Evolutionary conservation across 2,329 filamentous ascomycete species (phyloP), one percentile per base, ranked within the genome.

Genomic region (Apiospora aurea): DNA sequence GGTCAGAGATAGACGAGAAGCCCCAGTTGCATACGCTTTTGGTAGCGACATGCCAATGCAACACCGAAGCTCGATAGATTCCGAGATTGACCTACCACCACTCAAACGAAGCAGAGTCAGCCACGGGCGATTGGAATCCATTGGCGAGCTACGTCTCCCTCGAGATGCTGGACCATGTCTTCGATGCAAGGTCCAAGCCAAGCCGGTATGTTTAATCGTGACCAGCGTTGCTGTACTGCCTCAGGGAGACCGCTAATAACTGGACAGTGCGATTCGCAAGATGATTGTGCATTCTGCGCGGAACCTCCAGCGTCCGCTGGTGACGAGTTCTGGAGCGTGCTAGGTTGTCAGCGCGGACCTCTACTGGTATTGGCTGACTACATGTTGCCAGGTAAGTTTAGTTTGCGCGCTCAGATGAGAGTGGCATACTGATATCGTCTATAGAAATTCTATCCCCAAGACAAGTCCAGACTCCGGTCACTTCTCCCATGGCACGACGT

Each of bases 51-150:
- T 82, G 47, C 76, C 83, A 74, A 76, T 69, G 74, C 81, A 76
- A 34, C 77, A 78, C 14, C 82, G 84, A 72, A 81, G 80, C 43
- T 85, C 84, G 7, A 78, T 82, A 13, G 87, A 88, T 70, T 81
- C 84, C 1, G 86, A 88, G 67, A 80, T 83, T 49, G 87, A 90
- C 71, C 81, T 90, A 2, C 88, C 88, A 10, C 88, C 88, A 4
- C 76, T 90, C 71, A 89, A 89, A 78, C 82, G 85, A 74, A 87
- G 85, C 70, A 83, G 87, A 61, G 83, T 86, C 43, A 87, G 86
- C 4, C 87, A 87, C 74, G 84, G 86, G 49, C 85, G 87, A 34
- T 80, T 90, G 1, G 84, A 89, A 76, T 90, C 88, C 24, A 90
- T 90, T 66, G 87, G 85, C 57, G 88, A 90, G 78, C 82, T 90